Percentiles rank a stretch among this genome's conserved stretches.
Evolutionary conservation across 2,329 filamentous ascomycete genomes (phyloP).

Genomic region (Graphilbum ipis-grandicollis): DNA sequence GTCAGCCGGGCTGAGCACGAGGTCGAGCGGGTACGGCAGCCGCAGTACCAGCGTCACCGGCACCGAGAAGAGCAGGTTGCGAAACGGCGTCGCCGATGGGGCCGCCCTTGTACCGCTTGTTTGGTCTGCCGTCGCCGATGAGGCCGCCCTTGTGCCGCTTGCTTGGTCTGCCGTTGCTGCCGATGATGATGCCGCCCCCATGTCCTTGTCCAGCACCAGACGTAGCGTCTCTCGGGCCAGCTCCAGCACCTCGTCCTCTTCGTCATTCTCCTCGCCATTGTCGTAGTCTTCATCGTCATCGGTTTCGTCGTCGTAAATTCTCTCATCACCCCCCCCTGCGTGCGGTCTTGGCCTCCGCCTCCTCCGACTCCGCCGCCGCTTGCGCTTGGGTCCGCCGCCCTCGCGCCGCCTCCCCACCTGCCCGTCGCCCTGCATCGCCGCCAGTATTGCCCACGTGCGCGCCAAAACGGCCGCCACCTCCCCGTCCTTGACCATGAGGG

Average conservation of each 20-base stretch:
- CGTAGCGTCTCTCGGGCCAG: constrained; percentile 62
- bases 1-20: constrained; percentile 55
- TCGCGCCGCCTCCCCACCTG: background rate
- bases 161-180: background rate
- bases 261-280: constrained; percentile 44
- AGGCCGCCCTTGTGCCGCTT: background rate
- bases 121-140: background rate
- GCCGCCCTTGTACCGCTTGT: background rate
- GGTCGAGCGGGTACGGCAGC: constrained; percentile 63
- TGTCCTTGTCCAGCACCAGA: constrained; percentile 44
- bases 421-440: constrained; percentile 43
- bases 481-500: constrained; percentile 64
- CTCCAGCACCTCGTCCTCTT: constrained; percentile 72
- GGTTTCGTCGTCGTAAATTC: background rate
- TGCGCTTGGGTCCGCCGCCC: no score
- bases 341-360: no score
- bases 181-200: constrained; percentile 18
- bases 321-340: no score
- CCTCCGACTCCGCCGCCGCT: no score
- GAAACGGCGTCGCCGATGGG: constrained; percentile 44
- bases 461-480: constrained; percentile 64
- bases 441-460: constrained; percentile 63
- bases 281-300: constrained; percentile 40
- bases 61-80: constrained; percentile 65
- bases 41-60: constrained; percentile 55